A percentile compares a stretch with the other conserved stretches of the same genome.
phyloP scores from a whole-genome alignment of 441 rosid species.

The Rhodomyrtus psidioides region DNA sequence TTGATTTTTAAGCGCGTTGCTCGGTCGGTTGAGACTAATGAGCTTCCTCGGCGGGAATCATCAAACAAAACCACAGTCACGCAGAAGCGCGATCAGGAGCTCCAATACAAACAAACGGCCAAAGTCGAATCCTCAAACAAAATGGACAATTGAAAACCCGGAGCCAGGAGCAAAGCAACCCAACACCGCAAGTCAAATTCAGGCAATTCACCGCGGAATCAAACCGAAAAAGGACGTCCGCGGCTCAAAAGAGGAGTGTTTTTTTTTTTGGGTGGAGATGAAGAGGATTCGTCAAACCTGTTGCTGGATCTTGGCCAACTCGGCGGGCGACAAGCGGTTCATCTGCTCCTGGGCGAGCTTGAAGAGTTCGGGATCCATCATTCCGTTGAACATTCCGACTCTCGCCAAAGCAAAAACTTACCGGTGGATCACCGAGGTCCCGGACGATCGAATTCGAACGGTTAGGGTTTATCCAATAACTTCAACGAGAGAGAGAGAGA shows the following conservation, averaged over 20 bases:
- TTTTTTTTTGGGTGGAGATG: not conserved
- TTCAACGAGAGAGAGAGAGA: not conserved
- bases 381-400: conserved; percentile 52
- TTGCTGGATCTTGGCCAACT: conserved; percentile 72
- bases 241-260: not conserved
- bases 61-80: not conserved
- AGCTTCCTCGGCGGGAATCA: not conserved
- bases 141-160: not conserved
- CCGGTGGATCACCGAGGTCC: not conserved
- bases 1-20: not conserved
- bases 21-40: not conserved
- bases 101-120: not conserved
- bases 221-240: not conserved
- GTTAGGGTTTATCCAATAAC: not conserved
- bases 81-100: not conserved
- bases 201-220: not conserved
- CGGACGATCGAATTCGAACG: not conserved
- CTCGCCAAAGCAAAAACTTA: not conserved
- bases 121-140: not conserved
- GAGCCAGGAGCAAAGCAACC: not conserved
- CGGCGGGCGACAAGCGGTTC: conserved; percentile 85
- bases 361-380: conserved; percentile 94
- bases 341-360: conserved; percentile 89
- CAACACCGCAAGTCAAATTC: not conserved
- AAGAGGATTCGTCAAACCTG: conserved; percentile 36